Evolutionary conservation across 2,329 filamentous ascomycete genomes (phyloP).

Genomic region (Curvularia hawaiiensis): DNA sequence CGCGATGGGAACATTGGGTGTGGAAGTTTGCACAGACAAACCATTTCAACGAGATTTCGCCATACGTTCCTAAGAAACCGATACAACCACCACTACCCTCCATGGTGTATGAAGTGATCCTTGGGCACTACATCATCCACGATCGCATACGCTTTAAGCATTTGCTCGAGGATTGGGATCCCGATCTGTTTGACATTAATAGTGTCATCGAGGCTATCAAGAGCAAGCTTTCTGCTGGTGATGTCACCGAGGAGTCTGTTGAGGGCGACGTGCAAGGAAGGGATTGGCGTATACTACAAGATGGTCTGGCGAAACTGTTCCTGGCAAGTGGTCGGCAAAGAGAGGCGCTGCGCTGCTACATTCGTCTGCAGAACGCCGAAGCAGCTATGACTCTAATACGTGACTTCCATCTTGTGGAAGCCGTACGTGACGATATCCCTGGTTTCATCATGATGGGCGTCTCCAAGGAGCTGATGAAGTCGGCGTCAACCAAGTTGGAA

Average conservation of each 20-base stretch:
- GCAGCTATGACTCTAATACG: constrained; percentile 84
- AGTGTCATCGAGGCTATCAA: constrained; percentile 80
- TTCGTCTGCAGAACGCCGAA: constrained; percentile 89
- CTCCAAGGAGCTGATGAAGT: constrained; percentile 68
- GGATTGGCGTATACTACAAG: constrained; percentile 91
- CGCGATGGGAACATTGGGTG: constrained; percentile 94
- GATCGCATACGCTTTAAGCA: constrained; percentile 78
- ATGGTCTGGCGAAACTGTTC: constrained; percentile 82
- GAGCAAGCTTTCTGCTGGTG: constrained; percentile 77
- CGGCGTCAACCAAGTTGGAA: constrained; percentile 67
- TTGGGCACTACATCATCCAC: constrained; percentile 84
- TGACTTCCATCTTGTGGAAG: constrained; percentile 87
- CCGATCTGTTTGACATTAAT: constrained; percentile 80
- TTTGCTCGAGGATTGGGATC: constrained; percentile 81
- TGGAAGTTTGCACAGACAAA: constrained; percentile 87
- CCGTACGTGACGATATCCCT: constrained; percentile 86
- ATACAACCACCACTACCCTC: constrained; percentile 79
- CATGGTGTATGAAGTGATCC: constrained; percentile 84
- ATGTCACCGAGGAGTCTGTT: constrained; percentile 75
- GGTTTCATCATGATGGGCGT: constrained; percentile 89
- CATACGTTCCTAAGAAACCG: constrained; percentile 78
- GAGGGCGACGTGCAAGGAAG: constrained; percentile 73
- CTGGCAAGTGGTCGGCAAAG: constrained; percentile 79
- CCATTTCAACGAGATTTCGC: constrained; percentile 87
- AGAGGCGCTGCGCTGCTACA: constrained; percentile 87